Evolutionary conservation across 805 yeast genomes (phyloP).

Genomic region (Peterozyma toletana): DNA sequence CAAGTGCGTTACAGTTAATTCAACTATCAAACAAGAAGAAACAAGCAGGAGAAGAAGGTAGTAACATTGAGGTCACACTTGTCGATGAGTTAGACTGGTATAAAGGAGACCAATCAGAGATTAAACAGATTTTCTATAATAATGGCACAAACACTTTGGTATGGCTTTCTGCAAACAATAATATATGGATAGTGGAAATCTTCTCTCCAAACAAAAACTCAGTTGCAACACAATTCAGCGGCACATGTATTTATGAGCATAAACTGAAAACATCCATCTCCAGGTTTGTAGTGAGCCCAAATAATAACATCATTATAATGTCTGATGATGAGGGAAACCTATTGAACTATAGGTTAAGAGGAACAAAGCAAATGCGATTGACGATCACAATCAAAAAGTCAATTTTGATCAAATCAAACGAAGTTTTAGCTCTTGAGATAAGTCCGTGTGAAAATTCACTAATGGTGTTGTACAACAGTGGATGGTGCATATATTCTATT

Average conservation of each 20-base stretch:
- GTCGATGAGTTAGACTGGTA: slow-evolving; percentile 26
- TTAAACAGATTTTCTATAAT: slow-evolving; percentile 13
- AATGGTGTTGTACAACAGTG: slow-evolving; percentile 21
- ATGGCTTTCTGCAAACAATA: slow-evolving; percentile 22
- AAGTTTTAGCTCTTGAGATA: slow-evolving; percentile 19
- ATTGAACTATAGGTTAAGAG: slow-evolving; percentile 26
- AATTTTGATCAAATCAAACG: slow-evolving; percentile 12
- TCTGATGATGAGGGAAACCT: slow-evolving; percentile 29
- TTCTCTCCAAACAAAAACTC: neutral
- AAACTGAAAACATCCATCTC: slow-evolving; percentile 7
- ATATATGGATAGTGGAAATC: slow-evolving; percentile 19
- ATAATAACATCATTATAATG: slow-evolving; percentile 31
- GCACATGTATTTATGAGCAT: slow-evolving; percentile 15
- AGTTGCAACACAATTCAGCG: slow-evolving; percentile 13
- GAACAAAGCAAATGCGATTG: slow-evolving; percentile 25
- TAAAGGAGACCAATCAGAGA: slow-evolving; percentile 10
- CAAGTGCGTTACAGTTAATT: slow-evolving; percentile 27
- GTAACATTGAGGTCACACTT: slow-evolving; percentile 19
- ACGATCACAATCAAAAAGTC: slow-evolving; percentile 1
- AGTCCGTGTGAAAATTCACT: slow-evolving; percentile 21
- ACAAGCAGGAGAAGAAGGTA: slow-evolving; percentile 5
- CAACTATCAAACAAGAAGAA: slow-evolving; percentile 16
- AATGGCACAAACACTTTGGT: slow-evolving; percentile 18
- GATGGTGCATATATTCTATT: slow-evolving; percentile 42
- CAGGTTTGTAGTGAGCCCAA: slow-evolving; percentile 29